Evolutionary conservation across 768 basidiomycete species (phyloP).

Genomic region (Xerocomellus chrysenteron): DNA sequence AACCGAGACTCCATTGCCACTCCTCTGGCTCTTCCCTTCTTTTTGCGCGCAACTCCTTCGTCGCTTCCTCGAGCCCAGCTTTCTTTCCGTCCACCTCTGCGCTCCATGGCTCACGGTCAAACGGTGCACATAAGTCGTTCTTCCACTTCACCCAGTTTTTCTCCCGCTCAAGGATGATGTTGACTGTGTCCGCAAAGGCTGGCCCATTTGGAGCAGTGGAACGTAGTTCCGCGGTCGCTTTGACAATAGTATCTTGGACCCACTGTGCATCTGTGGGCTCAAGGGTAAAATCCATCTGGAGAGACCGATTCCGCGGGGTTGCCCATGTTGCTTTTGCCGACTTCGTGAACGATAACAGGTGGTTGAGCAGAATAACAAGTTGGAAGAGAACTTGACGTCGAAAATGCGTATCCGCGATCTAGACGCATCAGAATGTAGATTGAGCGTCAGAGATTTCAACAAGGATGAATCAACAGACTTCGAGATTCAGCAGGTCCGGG

Average conservation of each 20-base stretch:
- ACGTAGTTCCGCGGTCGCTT: constrained; percentile 54
- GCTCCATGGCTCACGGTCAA: constrained; percentile 71
- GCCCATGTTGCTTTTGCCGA: constrained; percentile 59
- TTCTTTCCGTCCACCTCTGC: constrained; percentile 47
- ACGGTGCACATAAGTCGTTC: constrained; percentile 74
- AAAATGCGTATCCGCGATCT: constrained; percentile 91
- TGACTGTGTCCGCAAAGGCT: constrained; percentile 72
- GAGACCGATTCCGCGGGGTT: constrained; percentile 67
- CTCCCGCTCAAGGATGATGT: constrained; percentile 73
- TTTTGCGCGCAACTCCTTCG: constrained; percentile 47
- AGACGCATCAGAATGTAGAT: constrained; percentile 14
- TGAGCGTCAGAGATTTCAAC: constrained; percentile 1
- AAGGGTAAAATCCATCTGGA: constrained; percentile 82
- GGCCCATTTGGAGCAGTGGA: constrained; percentile 79
- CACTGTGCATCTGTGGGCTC: constrained; percentile 67
- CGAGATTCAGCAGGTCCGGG: constrained; percentile 81
- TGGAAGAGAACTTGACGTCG: constrained; percentile 92
- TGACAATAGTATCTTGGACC: constrained; percentile 68
- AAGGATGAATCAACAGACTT: constrained; percentile 48
- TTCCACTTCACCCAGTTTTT: constrained; percentile 93
- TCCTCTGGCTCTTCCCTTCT: constrained; percentile 58
- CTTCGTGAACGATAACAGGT: constrained; percentile 75
- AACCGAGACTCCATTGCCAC: constrained; percentile 67
- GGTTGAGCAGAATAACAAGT: constrained; percentile 71
- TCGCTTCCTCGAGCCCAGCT: constrained; percentile 63